These are phyloP conservation scores for Neonectria coccinea DNA, from an alignment of 2,329 filamentous ascomycete species.

Conservation along the genomic window DNA sequence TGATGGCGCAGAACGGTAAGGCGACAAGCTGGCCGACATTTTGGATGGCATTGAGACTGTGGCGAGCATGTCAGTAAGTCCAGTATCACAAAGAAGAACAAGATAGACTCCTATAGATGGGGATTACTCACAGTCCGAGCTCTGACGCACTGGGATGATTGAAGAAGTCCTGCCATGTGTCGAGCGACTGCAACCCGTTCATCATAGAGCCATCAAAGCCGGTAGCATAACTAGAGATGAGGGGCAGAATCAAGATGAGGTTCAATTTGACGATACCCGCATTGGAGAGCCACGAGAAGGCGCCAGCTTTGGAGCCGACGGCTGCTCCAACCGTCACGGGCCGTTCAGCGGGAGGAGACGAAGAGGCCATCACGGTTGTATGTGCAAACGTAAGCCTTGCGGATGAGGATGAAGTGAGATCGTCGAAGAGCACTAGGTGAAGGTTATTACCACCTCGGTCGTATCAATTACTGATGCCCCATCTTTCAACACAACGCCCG, in stretches of 20 bases:
- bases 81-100: too few species aligned
- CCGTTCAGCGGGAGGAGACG: conserved; percentile 3
- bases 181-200: conserved; percentile 24
- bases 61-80: background rate
- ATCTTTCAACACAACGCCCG: background rate
- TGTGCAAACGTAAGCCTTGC: background rate
- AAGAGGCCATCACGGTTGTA: background rate
- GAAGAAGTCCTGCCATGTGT: conserved; percentile 10
- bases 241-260: conserved; percentile 14
- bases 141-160: conserved; percentile 7
- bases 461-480: background rate
- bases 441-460: background rate
- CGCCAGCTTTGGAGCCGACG: background rate
- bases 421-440: background rate
- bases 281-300: conserved; percentile 16
- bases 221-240: conserved; percentile 27
- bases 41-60: conserved; percentile 36
- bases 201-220: conserved; percentile 35
- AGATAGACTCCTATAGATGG: too few species aligned
- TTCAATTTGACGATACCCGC: conserved; percentile 19
- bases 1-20: conserved; percentile 31
- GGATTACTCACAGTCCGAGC: conserved; percentile 16
- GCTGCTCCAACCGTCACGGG: conserved; percentile 8
- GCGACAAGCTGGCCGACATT: conserved; percentile 36
- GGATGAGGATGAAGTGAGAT: background rate